Base-by-base conservation (phyloP, 345 rosid species). In the Salix dunnii region DNA sequence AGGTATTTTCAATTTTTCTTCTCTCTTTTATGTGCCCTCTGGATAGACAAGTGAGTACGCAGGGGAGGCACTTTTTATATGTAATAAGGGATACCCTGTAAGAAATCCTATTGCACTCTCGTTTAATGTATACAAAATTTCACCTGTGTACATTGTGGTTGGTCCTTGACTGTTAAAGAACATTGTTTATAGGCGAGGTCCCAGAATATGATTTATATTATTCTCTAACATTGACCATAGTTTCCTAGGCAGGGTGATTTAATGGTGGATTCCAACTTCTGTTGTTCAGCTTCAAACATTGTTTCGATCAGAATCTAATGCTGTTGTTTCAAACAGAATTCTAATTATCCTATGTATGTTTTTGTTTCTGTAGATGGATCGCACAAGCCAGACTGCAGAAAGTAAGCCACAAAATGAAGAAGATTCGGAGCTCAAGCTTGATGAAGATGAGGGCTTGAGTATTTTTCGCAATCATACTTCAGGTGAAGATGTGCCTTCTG, bases 381-480 rank as follows among this genome's bases (percentile, higher is more conserved):
- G 81, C 12, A 84, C 72, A 66, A 83, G 80, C 81, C 86, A 88
- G 87, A 74, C 80, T 12, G 30, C 80, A 14, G 93, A 87, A 72
- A 79, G 79, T 42, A 88, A 75, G 75, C 38, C 43, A 42, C 65
- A 40, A 28, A 62, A 68, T 27, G 88, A 80, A 70, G 93, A 85
- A 63, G 80, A 84, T 67, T 74, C 78, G 13, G 86, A 65, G 72
- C 66, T 30, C 23, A 43, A 46, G 72, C 69, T 53, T 10, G 85
- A 82, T 68, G 85, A 78, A 71, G 86, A 74, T 38, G 83, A 76
- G 7, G 76, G 36, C 75, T 61, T 84, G 77, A 60, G 85, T 68
- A 42, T 79, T 51, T 80, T 81, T 61, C 72, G 74, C 67, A 84
- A 79, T 11, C 76, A 68, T 31, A 53, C 82, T 70, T 40, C 85